These are phyloP conservation scores for Sodiomyces alkalinus DNA, from an alignment of 2,329 filamentous ascomycete genomes.

Conservation along the genomic window DNA sequence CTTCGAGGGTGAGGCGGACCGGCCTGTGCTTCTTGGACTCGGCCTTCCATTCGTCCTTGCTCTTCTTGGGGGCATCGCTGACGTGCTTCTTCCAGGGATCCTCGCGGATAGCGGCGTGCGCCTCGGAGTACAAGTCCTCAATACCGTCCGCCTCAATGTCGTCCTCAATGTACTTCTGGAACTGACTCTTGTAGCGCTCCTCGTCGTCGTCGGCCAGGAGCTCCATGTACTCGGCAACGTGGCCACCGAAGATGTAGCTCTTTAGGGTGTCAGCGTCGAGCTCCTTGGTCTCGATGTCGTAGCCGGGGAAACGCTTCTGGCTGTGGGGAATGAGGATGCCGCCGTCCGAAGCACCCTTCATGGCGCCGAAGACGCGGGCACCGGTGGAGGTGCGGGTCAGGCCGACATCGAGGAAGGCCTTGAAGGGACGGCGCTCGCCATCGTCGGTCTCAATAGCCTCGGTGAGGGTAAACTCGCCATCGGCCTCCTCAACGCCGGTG, in stretches of 20 bases:
- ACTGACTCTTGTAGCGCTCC: slow-evolving; percentile 98
- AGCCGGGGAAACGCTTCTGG: slow-evolving; percentile 99
- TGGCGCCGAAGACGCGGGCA: slow-evolving; percentile 96
- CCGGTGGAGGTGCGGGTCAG: slow-evolving; percentile 93
- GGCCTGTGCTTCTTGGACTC: slow-evolving; percentile 83
- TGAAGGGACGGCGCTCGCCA: slow-evolving; percentile 95
- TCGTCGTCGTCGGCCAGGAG: slow-evolving; percentile 97
- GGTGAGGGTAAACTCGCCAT: slow-evolving; percentile 91
- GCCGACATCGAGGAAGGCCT: slow-evolving; percentile 97
- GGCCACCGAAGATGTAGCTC: slow-evolving; percentile 98
- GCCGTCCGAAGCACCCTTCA: slow-evolving; percentile 99
- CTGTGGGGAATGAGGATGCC: slow-evolving; percentile 96
- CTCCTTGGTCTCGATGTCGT: slow-evolving; percentile 94
- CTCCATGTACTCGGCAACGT: slow-evolving; percentile 99
- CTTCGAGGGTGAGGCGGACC: slow-evolving; percentile 63
- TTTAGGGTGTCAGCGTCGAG: slow-evolving; percentile 92
- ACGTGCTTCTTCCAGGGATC: slow-evolving; percentile 93
- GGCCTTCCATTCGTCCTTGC: slow-evolving; percentile 91
- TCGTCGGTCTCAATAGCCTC: slow-evolving; percentile 86
- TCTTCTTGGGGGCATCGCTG: slow-evolving; percentile 68
- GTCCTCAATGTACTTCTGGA: slow-evolving; percentile 94
- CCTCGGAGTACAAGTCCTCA: slow-evolving; percentile 91
- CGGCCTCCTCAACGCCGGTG: slow-evolving; percentile 87
- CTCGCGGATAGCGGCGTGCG: slow-evolving; percentile 92
- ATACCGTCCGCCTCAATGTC: slow-evolving; percentile 92